Base-by-base conservation (phyloP, 257 asterid species). In the Galeopsis tetrahit region DNA sequence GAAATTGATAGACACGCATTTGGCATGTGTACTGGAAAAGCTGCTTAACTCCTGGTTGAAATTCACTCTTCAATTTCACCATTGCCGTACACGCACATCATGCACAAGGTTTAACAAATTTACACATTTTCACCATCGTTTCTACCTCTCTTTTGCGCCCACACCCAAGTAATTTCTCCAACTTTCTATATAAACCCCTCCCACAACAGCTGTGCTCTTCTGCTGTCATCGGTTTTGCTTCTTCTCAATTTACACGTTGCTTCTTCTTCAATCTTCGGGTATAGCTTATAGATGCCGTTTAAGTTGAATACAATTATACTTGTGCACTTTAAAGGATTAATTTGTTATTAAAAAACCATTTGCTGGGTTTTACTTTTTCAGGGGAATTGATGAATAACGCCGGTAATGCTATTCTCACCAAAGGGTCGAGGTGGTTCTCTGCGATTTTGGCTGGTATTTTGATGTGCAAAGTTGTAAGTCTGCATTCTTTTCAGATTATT, bases 381-480 rank as follows among this genome's bases (percentile, higher is more conserved):
- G 74, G 77, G 70, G 68, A 70, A 31, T 38, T 69, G 35, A 36
- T 75, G 15, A 66, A 53, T 78, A 75, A 62, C 15, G 76, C 81
- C 68, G 81, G 74, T 68, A 81, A 79, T 80, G 82, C 88, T 77
- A 59, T 72, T 68, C 73, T 80, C 6, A 53, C 82, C 72, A 86
- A 86, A 70, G 86, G 78, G 72, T 66, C 84, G 71, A 84, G 80
- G 53, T 83, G 91, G 89, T 71, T 91, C 17, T 72, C 84, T 48
- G 86, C 91, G 46, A 74, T 86, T 32, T 79, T 86, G 65, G 82
- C 77, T 38, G 97, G 97, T 62, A 74, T 91, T 76, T 58, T 87
- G 44, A 91, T 91, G 91, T 91, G 95, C 84, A 91, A 81, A 75
- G 83, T 81, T 81, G 97, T 91, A 71, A 82, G 97, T 65, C 15